These are phyloP conservation scores for Alternaria sp. DNA, from an alignment of 2,329 filamentous ascomycete species.

Conservation along the genomic window DNA sequence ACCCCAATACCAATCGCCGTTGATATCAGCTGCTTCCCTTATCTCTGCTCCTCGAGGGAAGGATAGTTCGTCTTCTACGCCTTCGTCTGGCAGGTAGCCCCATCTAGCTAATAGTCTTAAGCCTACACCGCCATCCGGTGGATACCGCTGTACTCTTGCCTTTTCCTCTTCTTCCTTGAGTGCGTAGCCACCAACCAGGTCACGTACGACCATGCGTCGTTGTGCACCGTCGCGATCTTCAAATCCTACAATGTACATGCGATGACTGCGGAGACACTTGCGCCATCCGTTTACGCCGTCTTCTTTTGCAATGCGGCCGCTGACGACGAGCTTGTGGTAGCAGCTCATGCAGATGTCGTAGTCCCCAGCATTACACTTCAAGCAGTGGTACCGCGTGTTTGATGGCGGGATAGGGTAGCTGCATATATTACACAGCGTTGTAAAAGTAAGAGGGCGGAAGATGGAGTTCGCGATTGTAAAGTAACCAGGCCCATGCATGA, in stretches of 20 bases:
- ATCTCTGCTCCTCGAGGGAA: slow-evolving; percentile 88
- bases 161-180: slow-evolving; percentile 66
- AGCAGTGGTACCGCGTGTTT: slow-evolving; percentile 80
- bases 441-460: slow-evolving; percentile 75
- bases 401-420: slow-evolving; percentile 73
- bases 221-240: slow-evolving; percentile 72
- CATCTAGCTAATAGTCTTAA: slow-evolving; percentile 71
- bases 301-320: slow-evolving; percentile 72
- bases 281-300: slow-evolving; percentile 86
- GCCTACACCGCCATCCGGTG: slow-evolving; percentile 78
- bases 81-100: slow-evolving; percentile 76
- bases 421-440: slow-evolving; percentile 81
- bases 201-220: slow-evolving; percentile 71
- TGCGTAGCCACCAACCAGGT: slow-evolving; percentile 79
- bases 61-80: slow-evolving; percentile 75
- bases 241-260: slow-evolving; percentile 84
- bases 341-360: slow-evolving; percentile 86
- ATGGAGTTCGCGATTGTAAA: slow-evolving; percentile 47
- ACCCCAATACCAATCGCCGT: slow-evolving; percentile 90
- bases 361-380: slow-evolving; percentile 77
- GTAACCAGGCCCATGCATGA: slow-evolving; percentile 48
- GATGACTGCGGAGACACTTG: slow-evolving; percentile 79
- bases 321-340: slow-evolving; percentile 72
- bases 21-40: slow-evolving; percentile 83
- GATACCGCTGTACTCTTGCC: slow-evolving; percentile 59